phyloP scores from a whole-genome alignment of 108 stramenopile genomes.

The Pseudonitzschia multistriata region DNA sequence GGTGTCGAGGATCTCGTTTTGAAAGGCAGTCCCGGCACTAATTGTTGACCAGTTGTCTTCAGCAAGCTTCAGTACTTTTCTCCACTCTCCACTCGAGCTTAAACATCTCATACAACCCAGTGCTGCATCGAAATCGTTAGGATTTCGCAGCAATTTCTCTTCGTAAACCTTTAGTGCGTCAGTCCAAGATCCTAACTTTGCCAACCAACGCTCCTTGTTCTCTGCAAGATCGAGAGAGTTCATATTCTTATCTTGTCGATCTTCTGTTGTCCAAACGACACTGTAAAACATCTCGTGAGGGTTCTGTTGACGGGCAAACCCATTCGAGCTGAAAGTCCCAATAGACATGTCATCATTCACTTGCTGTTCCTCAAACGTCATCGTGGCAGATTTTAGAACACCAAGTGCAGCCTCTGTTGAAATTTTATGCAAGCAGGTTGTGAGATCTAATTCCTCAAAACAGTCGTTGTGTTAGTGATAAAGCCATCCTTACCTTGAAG shows the following conservation, averaged over 20 bases:
- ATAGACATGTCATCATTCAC: constrained; percentile 19
- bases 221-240: constrained; percentile 42
- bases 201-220: constrained; percentile 88
- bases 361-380: constrained; percentile 45
- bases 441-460: neutral
- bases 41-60: constrained; percentile 55
- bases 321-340: constrained; percentile 26
- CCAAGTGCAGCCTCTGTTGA: constrained; percentile 92
- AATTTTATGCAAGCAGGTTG: neutral
- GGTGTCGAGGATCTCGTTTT: constrained; percentile 11
- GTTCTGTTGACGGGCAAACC: constrained; percentile 32
- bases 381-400: constrained; percentile 88
- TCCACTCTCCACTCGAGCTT: constrained; percentile 94
- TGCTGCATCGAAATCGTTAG: constrained; percentile 78
- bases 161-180: constrained; percentile 88
- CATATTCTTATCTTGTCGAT: constrained; percentile 26
- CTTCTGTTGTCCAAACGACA: constrained; percentile 57
- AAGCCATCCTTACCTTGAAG: constrained; percentile 52
- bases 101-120: constrained; percentile 95
- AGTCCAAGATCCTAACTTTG: constrained; percentile 95
- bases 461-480: too few species aligned
- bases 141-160: constrained; percentile 71
- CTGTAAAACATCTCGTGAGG: constrained; percentile 67
- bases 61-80: constrained; percentile 80
- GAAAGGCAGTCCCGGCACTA: constrained; percentile 31